These are phyloP conservation scores for Alternaria burnsii DNA, from an alignment of 2,329 filamentous ascomycete genomes.

Conservation along the genomic window DNA sequence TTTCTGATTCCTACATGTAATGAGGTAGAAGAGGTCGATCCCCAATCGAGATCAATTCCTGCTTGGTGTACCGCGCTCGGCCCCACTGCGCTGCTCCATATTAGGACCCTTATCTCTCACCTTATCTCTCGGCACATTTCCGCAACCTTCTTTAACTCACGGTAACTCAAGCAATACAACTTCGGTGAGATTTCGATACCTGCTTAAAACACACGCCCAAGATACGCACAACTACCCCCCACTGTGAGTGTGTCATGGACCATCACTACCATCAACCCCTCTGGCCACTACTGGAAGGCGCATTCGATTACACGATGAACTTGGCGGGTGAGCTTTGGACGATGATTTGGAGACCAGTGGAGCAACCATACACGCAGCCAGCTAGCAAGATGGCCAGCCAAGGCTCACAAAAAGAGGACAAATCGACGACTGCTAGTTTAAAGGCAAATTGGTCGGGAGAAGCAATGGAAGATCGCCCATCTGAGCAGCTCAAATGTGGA, in stretches of 20 bases:
- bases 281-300: constrained; percentile 29
- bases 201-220: not conserved
- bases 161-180: not conserved
- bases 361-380: not conserved
- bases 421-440: not conserved
- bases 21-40: not conserved
- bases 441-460: not conserved
- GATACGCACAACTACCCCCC: not conserved
- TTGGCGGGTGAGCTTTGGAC: constrained; percentile 23
- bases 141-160: not conserved
- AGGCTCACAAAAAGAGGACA: not conserved
- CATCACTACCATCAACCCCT: constrained; percentile 28
- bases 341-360: constrained; percentile 20
- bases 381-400: not conserved
- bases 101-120: constrained; percentile 15
- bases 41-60: not conserved
- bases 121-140: constrained; percentile 18
- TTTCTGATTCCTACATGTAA: not conserved
- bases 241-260: constrained; percentile 17
- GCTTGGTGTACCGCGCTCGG: not conserved
- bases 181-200: not conserved
- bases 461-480: not conserved
- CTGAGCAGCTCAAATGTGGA: not conserved
- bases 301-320: constrained; percentile 25
- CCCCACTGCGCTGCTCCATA: constrained; percentile 4